Conservation (phyloP, 2,329 filamentous ascomycete species). For the Aspergillus spinulosporus region DNA sequence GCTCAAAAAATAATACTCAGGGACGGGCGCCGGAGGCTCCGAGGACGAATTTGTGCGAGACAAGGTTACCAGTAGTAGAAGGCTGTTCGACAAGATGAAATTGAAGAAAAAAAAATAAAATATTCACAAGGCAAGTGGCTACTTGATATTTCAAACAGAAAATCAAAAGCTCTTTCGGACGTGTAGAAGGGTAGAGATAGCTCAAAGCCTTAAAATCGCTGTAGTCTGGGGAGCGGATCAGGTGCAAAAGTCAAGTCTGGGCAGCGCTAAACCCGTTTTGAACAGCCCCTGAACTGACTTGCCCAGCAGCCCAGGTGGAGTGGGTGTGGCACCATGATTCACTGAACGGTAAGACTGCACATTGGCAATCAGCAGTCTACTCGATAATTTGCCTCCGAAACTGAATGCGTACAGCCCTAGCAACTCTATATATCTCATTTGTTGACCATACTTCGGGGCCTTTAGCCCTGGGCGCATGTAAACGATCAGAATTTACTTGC, state of each 20-base stretch:
- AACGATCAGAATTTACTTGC: neutral
- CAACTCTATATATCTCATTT: neutral
- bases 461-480: neutral
- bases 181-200: neutral
- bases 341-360: neutral
- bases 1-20: slow-evolving; percentile 22
- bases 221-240: slow-evolving; percentile 8
- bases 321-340: neutral
- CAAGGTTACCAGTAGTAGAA: neutral
- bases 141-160: neutral
- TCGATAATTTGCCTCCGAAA: neutral
- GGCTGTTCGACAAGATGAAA: neutral
- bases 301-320: neutral
- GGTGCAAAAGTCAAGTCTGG: neutral
- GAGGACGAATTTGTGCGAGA: slow-evolving; percentile 18
- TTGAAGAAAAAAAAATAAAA: neutral
- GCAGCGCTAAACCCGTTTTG: slow-evolving; percentile 2
- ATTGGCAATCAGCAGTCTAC: neutral
- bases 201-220: neutral
- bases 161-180: neutral
- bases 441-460: neutral
- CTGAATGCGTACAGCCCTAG: neutral
- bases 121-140: neutral
- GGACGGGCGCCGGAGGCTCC: slow-evolving; percentile 24
- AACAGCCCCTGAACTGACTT: neutral